Evolutionary conservation across 805 yeast genomes (phyloP).

Genomic region (Yarrowia hollandica): DNA sequence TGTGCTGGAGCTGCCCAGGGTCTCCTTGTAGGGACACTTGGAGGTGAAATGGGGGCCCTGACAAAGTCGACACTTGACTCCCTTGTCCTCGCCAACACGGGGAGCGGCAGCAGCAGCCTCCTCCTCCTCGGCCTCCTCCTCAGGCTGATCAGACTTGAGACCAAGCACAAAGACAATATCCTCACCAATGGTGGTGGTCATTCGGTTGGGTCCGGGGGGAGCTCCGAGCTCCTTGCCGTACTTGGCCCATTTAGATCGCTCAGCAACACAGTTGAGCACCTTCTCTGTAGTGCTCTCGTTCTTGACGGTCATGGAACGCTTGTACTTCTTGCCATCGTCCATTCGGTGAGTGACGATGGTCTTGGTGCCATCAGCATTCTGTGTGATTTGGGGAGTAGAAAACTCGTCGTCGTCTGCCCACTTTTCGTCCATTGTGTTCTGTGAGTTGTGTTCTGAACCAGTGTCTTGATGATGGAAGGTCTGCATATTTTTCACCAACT

Average conservation of each 20-base stretch:
- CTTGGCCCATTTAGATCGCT: slow-evolving; percentile 81
- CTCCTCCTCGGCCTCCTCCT: slow-evolving; percentile 68
- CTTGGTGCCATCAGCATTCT: slow-evolving; percentile 85
- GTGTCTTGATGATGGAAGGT: slow-evolving; percentile 14
- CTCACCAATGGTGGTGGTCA: slow-evolving; percentile 88
- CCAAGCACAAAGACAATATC: slow-evolving; percentile 73
- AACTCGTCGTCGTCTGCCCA: slow-evolving; percentile 43
- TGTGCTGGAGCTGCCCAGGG: slow-evolving; percentile 54
- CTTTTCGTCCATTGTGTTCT: slow-evolving; percentile 65
- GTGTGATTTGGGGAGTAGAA: slow-evolving; percentile 70
- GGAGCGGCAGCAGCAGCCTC: slow-evolving; percentile 44
- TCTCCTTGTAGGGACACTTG: slow-evolving; percentile 94
- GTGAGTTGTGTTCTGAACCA: background rate
- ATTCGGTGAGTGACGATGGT: slow-evolving; percentile 73
- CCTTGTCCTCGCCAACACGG: slow-evolving; percentile 50
- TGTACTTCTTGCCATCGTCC: slow-evolving; percentile 72
- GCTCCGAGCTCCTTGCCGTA: slow-evolving; percentile 77
- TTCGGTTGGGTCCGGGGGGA: slow-evolving; percentile 82
- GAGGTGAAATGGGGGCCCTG: slow-evolving; percentile 91
- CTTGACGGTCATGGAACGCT: slow-evolving; percentile 81
- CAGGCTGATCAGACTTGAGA: slow-evolving; percentile 39
- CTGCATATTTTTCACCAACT: slow-evolving; percentile 26
- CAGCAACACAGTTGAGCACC: slow-evolving; percentile 84
- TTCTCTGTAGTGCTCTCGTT: slow-evolving; percentile 74
- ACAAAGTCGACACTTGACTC: slow-evolving; percentile 81